Conservation (phyloP, 2,329 filamentous ascomycete species). For the Aspergillus novofumigatus region DNA sequence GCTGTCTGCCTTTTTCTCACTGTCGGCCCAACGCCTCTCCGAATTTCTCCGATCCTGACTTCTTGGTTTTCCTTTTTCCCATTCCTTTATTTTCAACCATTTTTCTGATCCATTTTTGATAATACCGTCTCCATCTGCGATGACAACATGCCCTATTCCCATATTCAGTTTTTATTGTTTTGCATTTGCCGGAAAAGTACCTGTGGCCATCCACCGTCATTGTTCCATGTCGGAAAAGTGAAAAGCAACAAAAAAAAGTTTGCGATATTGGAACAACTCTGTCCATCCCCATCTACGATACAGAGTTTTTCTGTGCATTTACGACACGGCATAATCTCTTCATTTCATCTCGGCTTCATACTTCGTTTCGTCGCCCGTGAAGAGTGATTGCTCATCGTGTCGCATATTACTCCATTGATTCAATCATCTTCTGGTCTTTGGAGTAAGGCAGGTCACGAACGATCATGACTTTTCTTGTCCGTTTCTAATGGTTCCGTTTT, state of each 20-base stretch:
- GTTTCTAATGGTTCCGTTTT: slow-evolving; percentile 15
- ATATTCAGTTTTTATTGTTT: slow-evolving; percentile 31
- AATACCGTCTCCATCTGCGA: slow-evolving; percentile 28
- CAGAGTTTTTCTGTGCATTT: slow-evolving; percentile 9
- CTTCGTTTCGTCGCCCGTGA: slow-evolving; percentile 10
- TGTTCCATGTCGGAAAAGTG: slow-evolving; percentile 27
- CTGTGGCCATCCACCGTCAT: slow-evolving; percentile 24
- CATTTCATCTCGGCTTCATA: slow-evolving; percentile 10
- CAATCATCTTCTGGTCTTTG: slow-evolving; percentile 11
- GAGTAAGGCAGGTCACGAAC: slow-evolving; percentile 31
- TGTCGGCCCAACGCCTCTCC: neutral
- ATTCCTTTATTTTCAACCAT: slow-evolving; percentile 20
- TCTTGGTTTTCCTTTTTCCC: slow-evolving; percentile 24
- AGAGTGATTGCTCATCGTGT: slow-evolving; percentile 14
- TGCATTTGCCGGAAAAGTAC: slow-evolving; percentile 30
- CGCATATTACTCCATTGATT: slow-evolving; percentile 12
- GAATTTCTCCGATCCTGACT: slow-evolving; percentile 11
- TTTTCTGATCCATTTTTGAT: slow-evolving; percentile 18
- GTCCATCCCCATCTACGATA: slow-evolving; percentile 10
- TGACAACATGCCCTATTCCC: slow-evolving; percentile 24
- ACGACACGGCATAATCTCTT: slow-evolving; percentile 14
- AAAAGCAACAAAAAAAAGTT: slow-evolving; percentile 30
- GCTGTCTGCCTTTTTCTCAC: slow-evolving; percentile 8
- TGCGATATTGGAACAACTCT: slow-evolving; percentile 23
- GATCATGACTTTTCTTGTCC: slow-evolving; percentile 37